Conservation (phyloP, 805 yeast genomes). For the Spencermartinsiella europaea region DNA sequence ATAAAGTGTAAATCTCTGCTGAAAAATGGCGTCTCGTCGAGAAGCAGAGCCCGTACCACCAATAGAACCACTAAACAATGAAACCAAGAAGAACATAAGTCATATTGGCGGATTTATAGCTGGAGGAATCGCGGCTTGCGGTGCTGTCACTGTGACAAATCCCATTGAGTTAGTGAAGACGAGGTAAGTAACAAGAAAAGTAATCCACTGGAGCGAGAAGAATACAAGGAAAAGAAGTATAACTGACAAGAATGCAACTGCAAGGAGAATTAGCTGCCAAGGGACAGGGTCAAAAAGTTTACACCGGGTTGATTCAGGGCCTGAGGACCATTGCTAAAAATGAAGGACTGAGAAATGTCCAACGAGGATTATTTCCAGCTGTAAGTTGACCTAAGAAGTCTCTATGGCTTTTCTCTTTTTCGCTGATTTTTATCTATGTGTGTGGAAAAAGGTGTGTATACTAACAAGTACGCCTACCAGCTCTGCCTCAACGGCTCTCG, state of each 20-base stretch:
- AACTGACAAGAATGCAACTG: constrained; percentile 67
- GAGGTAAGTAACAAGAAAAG: constrained; percentile 19
- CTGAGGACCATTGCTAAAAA: constrained; percentile 60
- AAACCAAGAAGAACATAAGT: constrained; percentile 19
- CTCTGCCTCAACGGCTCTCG: constrained; percentile 90
- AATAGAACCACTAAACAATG: neutral
- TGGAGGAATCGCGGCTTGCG: constrained; percentile 94
- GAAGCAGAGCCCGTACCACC: neutral
- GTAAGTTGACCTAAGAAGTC: constrained; percentile 8
- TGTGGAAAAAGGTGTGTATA: neutral
- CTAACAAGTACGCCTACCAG: constrained; percentile 63
- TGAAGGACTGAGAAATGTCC: constrained; percentile 86
- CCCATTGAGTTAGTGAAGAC: constrained; percentile 95
- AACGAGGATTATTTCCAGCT: constrained; percentile 85
- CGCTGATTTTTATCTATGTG: too few species aligned
- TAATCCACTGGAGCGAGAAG: neutral
- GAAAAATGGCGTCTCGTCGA: neutral
- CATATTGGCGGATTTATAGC: constrained; percentile 79
- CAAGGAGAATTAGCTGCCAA: constrained; percentile 81
- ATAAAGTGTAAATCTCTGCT: neutral
- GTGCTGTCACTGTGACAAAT: constrained; percentile 94
- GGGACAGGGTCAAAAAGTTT: constrained; percentile 46
- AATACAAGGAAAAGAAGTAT: neutral
- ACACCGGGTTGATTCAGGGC: constrained; percentile 85
- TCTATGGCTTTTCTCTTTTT: neutral